Evolutionary conservation across 75 land plant genomes (phyloP).

Genomic region (Pseudotsuga menziesii): DNA sequence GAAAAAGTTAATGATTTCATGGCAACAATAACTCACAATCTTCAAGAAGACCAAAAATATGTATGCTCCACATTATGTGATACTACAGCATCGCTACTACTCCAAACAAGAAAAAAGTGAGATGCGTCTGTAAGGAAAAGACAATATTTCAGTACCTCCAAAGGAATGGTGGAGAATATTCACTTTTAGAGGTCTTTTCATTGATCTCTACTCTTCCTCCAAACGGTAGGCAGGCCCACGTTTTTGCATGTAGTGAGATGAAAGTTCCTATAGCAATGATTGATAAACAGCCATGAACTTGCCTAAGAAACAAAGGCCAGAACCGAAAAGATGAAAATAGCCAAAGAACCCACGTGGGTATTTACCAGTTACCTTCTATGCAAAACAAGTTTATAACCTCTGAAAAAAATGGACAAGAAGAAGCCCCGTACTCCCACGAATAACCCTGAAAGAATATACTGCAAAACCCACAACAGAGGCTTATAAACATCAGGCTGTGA

Average conservation of each 20-base stretch:
- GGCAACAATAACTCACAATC: too few relatives aligned
- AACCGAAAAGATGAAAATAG: neutral
- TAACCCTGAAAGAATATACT: slow-evolving; percentile 7
- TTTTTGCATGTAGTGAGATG: neutral
- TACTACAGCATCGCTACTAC: neutral
- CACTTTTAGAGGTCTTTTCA: slow-evolving; percentile 1
- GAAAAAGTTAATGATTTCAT: neutral
- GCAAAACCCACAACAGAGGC: neutral
- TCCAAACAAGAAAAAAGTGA: neutral
- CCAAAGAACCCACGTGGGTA: neutral
- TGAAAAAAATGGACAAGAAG: slow-evolving; percentile 3
- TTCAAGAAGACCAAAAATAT: too few relatives aligned
- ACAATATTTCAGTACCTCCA: neutral
- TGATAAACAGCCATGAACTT: too few relatives aligned
- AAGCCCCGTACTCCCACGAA: neutral
- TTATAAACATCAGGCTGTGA: neutral
- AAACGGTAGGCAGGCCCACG: neutral
- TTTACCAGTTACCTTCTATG: slow-evolving; percentile 2
- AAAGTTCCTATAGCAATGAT: neutral
- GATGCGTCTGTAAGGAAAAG: neutral
- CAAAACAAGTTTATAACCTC: neutral
- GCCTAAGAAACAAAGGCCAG: neutral
- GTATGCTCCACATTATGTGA: too few relatives aligned
- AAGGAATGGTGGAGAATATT: neutral
- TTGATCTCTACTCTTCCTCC: neutral